phyloP scores from a whole-genome alignment of 106 monocot species.

The Dendrobium chrysotoxum region DNA sequence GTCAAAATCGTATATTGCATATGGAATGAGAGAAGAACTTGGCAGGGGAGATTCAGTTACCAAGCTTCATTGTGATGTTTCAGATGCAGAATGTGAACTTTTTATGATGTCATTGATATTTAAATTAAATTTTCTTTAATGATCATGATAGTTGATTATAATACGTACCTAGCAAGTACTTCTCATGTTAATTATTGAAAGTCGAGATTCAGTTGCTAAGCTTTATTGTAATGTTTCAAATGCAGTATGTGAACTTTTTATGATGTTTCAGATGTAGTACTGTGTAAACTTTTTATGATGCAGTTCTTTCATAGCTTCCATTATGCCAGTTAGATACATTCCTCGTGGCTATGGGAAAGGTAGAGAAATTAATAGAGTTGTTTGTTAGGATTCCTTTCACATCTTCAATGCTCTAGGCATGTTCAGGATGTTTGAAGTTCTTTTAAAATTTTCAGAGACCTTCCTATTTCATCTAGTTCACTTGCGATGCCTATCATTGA shows the following conservation, averaged over 20 bases:
- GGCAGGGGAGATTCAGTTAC: conserved; percentile 77
- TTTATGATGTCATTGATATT: not conserved
- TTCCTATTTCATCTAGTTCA: no score
- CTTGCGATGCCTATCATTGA: no score
- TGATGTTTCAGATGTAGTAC: no score
- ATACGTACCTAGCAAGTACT: not conserved
- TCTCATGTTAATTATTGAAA: not conserved
- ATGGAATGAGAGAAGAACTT: conserved; percentile 64
- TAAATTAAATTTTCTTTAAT: not conserved
- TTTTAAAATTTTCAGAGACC: no score
- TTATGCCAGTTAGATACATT: not conserved
- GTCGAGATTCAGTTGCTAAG: conserved; percentile 30
- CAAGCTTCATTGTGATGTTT: conserved; percentile 73
- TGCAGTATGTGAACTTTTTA: conserved; percentile 28
- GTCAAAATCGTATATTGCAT: conserved; percentile 66
- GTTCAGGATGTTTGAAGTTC: no score
- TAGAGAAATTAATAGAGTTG: no score
- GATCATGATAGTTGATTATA: not conserved
- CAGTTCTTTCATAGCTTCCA: not conserved
- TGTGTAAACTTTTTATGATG: no score
- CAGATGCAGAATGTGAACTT: conserved; percentile 49
- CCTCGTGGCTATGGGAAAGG: no score
- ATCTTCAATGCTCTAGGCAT: no score
- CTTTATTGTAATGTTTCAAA: conserved; percentile 78
- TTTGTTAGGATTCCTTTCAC: no score